A percentile compares a stretch with the other conserved stretches of the same genome.
These are phyloP conservation scores for Hyphodiscus sp. DNA, from an alignment of 2,329 filamentous ascomycete species.

Conservation along the genomic window DNA sequence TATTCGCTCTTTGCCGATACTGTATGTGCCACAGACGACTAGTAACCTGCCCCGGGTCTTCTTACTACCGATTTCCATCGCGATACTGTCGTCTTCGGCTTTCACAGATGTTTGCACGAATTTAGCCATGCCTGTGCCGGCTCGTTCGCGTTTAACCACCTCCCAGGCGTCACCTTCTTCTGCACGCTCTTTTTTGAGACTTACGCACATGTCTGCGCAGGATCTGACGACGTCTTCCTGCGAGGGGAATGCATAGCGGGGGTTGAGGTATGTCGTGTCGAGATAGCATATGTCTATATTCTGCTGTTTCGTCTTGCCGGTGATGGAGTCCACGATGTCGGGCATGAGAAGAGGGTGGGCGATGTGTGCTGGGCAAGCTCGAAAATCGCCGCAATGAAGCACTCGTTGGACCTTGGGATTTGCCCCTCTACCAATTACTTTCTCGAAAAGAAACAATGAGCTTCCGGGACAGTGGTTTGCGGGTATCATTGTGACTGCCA, in stretches of 20 bases:
- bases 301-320: slow-evolving; percentile 69
- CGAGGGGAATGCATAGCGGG: slow-evolving; percentile 87
- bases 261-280: slow-evolving; percentile 94
- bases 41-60: slow-evolving; percentile 62
- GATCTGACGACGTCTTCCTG: slow-evolving; percentile 83
- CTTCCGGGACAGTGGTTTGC: slow-evolving; percentile 97
- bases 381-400: slow-evolving; percentile 91
- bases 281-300: slow-evolving; percentile 94
- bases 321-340: slow-evolving; percentile 61
- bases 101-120: slow-evolving; percentile 43
- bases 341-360: slow-evolving; percentile 76
- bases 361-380: slow-evolving; percentile 80
- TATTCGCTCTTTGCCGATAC: slow-evolving; percentile 95
- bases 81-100: slow-evolving; percentile 21
- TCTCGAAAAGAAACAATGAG: slow-evolving; percentile 89
- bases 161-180: slow-evolving; percentile 52
- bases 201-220: slow-evolving; percentile 82
- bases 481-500: slow-evolving; percentile 86
- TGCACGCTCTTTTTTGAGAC: slow-evolving; percentile 59
- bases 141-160: slow-evolving; percentile 46
- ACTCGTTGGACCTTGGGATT: slow-evolving; percentile 66
- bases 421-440: slow-evolving; percentile 55
- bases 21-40: slow-evolving; percentile 93
- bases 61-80: slow-evolving; percentile 15
- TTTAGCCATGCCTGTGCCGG: slow-evolving; percentile 53